Evolutionary conservation across 495 filamentous ascomycete genomes (phyloP).

Genomic region (Penicillium herquei): DNA sequence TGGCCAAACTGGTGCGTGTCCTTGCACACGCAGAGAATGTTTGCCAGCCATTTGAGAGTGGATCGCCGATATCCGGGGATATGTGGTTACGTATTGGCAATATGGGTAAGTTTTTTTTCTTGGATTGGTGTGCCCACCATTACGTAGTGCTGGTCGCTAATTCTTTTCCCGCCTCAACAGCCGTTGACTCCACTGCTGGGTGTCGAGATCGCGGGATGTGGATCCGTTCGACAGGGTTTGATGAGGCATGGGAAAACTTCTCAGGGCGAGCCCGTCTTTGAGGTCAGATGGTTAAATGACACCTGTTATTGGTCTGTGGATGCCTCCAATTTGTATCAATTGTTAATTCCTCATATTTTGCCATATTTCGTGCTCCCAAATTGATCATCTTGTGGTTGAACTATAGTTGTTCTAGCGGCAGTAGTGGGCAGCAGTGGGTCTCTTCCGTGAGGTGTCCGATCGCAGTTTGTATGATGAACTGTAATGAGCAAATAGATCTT

Average conservation of each 20-base stretch:
- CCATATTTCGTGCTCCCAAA: neutral
- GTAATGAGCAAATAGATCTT: neutral
- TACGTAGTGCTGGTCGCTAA: slow-evolving; percentile 6
- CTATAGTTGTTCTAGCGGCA: neutral
- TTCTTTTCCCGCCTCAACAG: slow-evolving; percentile 11
- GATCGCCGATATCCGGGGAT: slow-evolving; percentile 57
- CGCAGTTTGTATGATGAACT: neutral
- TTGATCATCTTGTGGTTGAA: slow-evolving; percentile 1
- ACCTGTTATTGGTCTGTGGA: neutral
- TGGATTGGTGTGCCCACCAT: slow-evolving; percentile 38
- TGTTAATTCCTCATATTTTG: no score
- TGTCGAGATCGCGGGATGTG: slow-evolving; percentile 22
- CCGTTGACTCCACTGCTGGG: slow-evolving; percentile 33
- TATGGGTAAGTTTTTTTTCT: slow-evolving; percentile 56
- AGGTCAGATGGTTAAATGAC: neutral
- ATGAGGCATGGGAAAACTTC: slow-evolving; percentile 35
- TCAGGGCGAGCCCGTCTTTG: slow-evolving; percentile 23
- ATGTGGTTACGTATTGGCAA: slow-evolving; percentile 72
- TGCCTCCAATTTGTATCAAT: no score
- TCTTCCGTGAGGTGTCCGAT: neutral
- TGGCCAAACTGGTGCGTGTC: slow-evolving; percentile 69
- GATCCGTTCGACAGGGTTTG: slow-evolving; percentile 37
- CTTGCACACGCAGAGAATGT: slow-evolving; percentile 55
- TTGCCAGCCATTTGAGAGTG: slow-evolving; percentile 42
- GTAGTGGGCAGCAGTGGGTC: slow-evolving; percentile 8